These are phyloP conservation scores for Friedmanniomyces endolithicus DNA, from an alignment of 495 filamentous ascomycete genomes.

Conservation along the genomic window DNA sequence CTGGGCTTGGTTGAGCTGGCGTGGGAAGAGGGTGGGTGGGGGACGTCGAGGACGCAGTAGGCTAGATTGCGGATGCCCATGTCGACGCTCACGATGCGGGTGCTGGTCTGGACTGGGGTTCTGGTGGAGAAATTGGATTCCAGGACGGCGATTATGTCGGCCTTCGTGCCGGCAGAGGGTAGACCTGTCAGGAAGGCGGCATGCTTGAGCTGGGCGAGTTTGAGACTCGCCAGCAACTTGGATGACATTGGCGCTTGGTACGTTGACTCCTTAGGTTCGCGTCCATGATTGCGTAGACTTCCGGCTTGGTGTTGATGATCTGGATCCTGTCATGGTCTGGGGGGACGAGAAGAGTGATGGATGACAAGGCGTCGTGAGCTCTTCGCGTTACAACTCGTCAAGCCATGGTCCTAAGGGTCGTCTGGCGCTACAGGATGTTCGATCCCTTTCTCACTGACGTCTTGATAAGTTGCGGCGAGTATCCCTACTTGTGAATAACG, in stretches of 20 bases:
- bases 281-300: too few relatives aligned
- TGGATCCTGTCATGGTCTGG: too few relatives aligned
- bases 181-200: conserved; percentile 44
- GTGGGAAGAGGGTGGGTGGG: background rate
- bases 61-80: conserved; percentile 81
- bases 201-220: conserved; percentile 36
- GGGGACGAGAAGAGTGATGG: too few relatives aligned
- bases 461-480: too few relatives aligned
- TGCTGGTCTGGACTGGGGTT: conserved; percentile 1
- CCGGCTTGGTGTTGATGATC: too few relatives aligned
- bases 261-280: too few relatives aligned
- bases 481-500: too few relatives aligned
- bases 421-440: too few relatives aligned
- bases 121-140: background rate
- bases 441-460: too few relatives aligned
- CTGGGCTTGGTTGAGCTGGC: background rate
- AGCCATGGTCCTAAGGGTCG: too few relatives aligned
- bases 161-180: conserved; percentile 40
- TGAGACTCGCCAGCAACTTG: conserved; percentile 23
- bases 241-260: background rate
- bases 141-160: conserved; percentile 21
- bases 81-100: conserved; percentile 63
- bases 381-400: too few relatives aligned
- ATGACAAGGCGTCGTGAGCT: too few relatives aligned
- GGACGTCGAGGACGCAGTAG: conserved; percentile 42